Evolutionary conservation across 306 rosid genomes (phyloP), one percentile per base, ranked within the genome.

Genomic region (Rosa chinensis): DNA sequence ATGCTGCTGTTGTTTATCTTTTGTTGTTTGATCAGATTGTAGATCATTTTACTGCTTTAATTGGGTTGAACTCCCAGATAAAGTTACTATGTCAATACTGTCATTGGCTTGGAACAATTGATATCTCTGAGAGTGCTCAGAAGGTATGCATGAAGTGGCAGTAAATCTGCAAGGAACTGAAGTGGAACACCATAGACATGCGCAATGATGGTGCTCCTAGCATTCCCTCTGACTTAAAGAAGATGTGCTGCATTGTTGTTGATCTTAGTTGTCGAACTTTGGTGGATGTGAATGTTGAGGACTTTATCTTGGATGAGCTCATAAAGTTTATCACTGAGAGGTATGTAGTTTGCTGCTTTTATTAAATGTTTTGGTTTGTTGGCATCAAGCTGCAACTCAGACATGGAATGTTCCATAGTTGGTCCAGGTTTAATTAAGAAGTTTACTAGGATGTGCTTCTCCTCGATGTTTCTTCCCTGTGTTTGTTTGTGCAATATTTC

Each of bases 141-240:
- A 10, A 20, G 0, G 93, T 87, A 28, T 91, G 93, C 79, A 61
- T 81, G 8, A 12, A 50, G 21, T 89, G 95, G 91, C 86, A 85
- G 68, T 72, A 72, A 10, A 73, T 90, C 76, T 79, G 90, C 42
- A 79, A 56, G 84, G 91, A 90, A 32, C 28, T 66, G 50, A 75
- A 84, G 43, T 90, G 89, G 89, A 83, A 85, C 78, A 23, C 74
- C 70, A 44, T 90, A 53, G 80, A 84, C 77, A 82, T 90, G 1
- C 28, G 28, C 28, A 25, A 25, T 25, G 28, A 25, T 25, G 28
- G 28, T 25, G 58, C 18, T 52, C 58, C 58, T 2, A 6, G 6
- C n/a, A 13, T 52, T 3, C 58, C n/a, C 0, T 62, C 58, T 73
- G 59, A 76, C 47, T 78, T 84, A 47, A 80, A 53, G 62, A 2